phyloP scores from a whole-genome alignment of 169 alveolate species.

The Cryptosporidium meleagridis region DNA sequence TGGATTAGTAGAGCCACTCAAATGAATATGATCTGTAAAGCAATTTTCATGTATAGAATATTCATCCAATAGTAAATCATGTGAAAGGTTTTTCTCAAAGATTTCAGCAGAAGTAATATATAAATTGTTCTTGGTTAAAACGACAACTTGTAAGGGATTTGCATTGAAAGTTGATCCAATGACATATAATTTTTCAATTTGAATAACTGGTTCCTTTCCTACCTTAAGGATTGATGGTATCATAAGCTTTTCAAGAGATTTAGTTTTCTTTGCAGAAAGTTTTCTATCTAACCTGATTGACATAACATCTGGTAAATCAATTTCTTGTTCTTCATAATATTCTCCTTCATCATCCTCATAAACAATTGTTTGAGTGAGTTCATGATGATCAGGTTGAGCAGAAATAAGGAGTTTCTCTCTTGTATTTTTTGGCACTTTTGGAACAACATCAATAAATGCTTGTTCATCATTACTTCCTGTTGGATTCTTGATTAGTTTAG shows the following conservation, averaged over 20 bases:
- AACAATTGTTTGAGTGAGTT: slow-evolving; percentile 11
- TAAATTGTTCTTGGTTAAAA: not conserved
- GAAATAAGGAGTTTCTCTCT: slow-evolving; percentile 53
- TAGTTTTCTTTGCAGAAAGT: slow-evolving; percentile 2
- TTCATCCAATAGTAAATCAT: slow-evolving; percentile 45
- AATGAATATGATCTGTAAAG: not conserved
- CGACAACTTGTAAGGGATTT: not conserved
- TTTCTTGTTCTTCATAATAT: slow-evolving; percentile 46
- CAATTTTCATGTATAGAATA: slow-evolving; percentile 18
- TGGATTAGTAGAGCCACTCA: not conserved
- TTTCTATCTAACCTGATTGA: slow-evolving; percentile 54
- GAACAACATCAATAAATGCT: slow-evolving; percentile 30
- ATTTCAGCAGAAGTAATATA: slow-evolving; percentile 4
- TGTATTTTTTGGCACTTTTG: slow-evolving; percentile 13
- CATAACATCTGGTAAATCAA: slow-evolving; percentile 60
- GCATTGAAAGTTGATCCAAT: not conserved
- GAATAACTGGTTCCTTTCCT: slow-evolving; percentile 44
- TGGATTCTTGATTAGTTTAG: not conserved
- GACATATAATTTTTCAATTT: slow-evolving; percentile 21
- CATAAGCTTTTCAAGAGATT: slow-evolving; percentile 19
- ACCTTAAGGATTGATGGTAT: slow-evolving; percentile 32
- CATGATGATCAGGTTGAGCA: slow-evolving; percentile 27
- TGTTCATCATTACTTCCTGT: not conserved
- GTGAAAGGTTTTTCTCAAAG: slow-evolving; percentile 48
- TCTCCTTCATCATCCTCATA: slow-evolving; percentile 59